Percentiles rank a stretch among this genome's conserved stretches.
These are phyloP conservation scores for Elsinoe arachidis DNA, from an alignment of 2,329 filamentous ascomycete species.

Conservation along the genomic window DNA sequence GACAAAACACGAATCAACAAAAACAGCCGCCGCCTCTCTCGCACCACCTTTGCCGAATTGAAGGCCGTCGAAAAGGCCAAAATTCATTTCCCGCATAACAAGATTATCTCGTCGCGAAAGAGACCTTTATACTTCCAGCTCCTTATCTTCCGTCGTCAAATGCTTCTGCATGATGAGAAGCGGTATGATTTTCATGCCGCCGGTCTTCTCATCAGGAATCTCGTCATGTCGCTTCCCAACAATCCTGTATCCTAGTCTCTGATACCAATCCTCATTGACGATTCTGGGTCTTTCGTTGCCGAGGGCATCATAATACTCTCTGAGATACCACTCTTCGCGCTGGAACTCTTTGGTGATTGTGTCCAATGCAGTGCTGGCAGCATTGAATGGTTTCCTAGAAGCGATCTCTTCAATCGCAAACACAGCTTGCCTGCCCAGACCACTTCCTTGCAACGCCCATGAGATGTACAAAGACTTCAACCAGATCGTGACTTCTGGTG, in stretches of 20 bases:
- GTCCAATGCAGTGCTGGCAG: background rate
- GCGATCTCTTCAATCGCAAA: background rate
- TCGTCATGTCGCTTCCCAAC: background rate
- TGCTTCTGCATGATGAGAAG: background rate
- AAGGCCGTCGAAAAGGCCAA: too few relatives aligned
- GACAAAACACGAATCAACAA: too few relatives aligned
- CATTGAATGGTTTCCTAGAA: background rate
- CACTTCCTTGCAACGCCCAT: conserved; percentile 7
- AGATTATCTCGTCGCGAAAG: too few relatives aligned
- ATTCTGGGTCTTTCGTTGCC: background rate
- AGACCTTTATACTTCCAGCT: too few relatives aligned
- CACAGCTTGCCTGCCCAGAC: background rate
- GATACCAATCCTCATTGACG: conserved; percentile 6
- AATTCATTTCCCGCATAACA: too few relatives aligned
- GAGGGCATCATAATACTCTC: background rate
- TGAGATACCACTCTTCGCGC: background rate
- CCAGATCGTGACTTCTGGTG: background rate
- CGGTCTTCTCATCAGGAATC: background rate
- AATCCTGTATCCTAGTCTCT: background rate
- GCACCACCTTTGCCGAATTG: too few relatives aligned
- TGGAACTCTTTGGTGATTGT: conserved; percentile 10
- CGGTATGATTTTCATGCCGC: background rate
- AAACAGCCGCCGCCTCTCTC: too few relatives aligned
- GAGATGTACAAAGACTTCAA: conserved; percentile 2
- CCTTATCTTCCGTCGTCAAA: background rate